These are phyloP conservation scores for Solanum chaucha DNA, from an alignment of 257 asterid species.

Conservation along the genomic window DNA sequence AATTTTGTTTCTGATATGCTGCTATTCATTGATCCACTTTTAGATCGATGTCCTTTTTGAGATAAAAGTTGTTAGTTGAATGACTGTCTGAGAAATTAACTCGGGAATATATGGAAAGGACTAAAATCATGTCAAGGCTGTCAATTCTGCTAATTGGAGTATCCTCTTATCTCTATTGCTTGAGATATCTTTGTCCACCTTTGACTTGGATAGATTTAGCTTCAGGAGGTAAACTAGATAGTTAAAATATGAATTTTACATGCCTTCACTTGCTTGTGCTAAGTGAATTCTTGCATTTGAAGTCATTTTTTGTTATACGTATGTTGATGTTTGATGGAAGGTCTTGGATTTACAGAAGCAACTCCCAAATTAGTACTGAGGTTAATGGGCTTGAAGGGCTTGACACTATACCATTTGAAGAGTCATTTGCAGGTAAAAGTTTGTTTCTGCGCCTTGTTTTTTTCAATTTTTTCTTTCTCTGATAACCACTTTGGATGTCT, in stretches of 20 bases:
- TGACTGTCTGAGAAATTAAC: neutral
- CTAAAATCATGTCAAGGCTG: neutral
- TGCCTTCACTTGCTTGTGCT: neutral
- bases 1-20: neutral
- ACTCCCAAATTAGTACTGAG: slow-evolving; percentile 89
- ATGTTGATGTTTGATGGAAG: neutral
- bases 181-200: neutral
- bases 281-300: neutral
- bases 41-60: neutral
- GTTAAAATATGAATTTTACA: neutral
- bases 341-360: slow-evolving; percentile 53
- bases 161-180: neutral
- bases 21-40: neutral
- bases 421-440: slow-evolving; percentile 73
- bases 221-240: neutral
- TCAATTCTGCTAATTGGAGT: neutral
- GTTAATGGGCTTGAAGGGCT: slow-evolving; percentile 81
- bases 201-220: neutral
- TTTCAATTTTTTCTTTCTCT: neutral
- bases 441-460: neutral
- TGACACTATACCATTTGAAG: slow-evolving; percentile 80
- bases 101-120: neutral
- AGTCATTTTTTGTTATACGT: neutral
- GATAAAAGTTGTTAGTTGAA: neutral
- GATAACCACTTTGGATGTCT: neutral